Evolutionary conservation across 208 protist genomes (phyloP).

Genomic region (Leptomonas pyrrhocoris): DNA sequence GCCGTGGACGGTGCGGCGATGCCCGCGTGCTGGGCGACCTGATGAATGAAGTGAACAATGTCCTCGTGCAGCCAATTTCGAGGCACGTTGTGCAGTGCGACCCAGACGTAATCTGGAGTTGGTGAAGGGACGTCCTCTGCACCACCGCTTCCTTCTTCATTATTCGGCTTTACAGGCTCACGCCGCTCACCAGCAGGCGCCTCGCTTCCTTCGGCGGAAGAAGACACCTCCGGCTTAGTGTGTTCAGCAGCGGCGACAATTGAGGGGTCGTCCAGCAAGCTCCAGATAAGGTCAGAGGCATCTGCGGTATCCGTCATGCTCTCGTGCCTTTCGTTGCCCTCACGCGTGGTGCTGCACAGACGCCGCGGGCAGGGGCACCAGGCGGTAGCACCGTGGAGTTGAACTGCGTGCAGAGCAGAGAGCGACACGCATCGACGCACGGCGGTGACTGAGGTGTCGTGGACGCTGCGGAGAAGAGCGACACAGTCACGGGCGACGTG

Average conservation of each 20-base stretch:
- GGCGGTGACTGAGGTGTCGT: neutral
- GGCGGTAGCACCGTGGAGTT: neutral
- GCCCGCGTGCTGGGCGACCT: conserved; percentile 67
- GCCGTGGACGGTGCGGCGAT: conserved; percentile 38
- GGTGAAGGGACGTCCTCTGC: neutral
- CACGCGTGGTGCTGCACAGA: neutral
- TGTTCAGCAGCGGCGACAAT: neutral
- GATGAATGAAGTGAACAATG: conserved; percentile 80
- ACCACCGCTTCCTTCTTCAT: too few relatives aligned
- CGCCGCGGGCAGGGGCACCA: neutral
- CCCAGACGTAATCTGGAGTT: conserved; percentile 18
- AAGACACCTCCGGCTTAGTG: neutral
- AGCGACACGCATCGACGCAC: neutral
- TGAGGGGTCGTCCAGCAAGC: neutral
- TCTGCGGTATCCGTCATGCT: conserved; percentile 1
- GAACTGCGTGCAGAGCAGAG: neutral
- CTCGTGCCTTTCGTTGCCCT: neutral
- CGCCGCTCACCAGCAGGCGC: neutral
- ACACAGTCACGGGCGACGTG: neutral
- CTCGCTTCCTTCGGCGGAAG: neutral
- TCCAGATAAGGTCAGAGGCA: conserved; percentile 33
- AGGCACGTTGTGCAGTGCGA: conserved; percentile 78
- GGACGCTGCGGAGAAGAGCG: neutral
- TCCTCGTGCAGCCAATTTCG: conserved; percentile 86
- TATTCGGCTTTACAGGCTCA: neutral